Evolutionary conservation across 805 yeast genomes (phyloP), one percentile per base, ranked within the genome.

Genomic region (Kregervanrija fluxuum): DNA sequence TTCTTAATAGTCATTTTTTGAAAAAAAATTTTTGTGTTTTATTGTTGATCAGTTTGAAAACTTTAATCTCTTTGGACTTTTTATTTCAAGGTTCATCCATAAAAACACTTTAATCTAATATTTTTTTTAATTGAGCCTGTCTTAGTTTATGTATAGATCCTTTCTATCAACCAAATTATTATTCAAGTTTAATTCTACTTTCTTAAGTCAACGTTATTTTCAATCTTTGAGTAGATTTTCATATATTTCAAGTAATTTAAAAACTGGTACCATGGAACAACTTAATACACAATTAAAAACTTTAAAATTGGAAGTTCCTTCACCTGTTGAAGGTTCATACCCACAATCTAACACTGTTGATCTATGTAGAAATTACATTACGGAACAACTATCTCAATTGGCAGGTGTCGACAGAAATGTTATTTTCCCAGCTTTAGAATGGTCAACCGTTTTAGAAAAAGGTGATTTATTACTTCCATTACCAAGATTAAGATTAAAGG

Each of bases 381-480:
- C 96, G 41, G 74, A 77, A 51, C 91, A 90, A 61, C 74, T 93
- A 48, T 73, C 84, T 48, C 70, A 74, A 52, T 68, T 93, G 54
- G 74, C 95, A 14, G 83, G 82, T 33, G 95, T 89, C 35, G 84
- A 82, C 47, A 67, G 74, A 45, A 67, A 69, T 3, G 62, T 88
- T 41, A 86, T 90, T 50, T 86, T 74, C 65, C 85, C 88, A 46
- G 88, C 96, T 33, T 73, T 93, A 57, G 98, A 93, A 66, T 78
- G 91, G 73, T 88, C 96, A 16, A 73, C 76, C 52, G 82, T 89
- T 35, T 68, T 85, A 54, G 96, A 89, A 48, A 83, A 91, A 59
- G 99, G 98, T 60, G 99, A 93, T 65, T 74, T 93, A 57, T 75
- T 91, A 49, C 79, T 91, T 44, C 97, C 99, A 37, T 74, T 93